These are phyloP conservation scores for Beauveria varroae DNA, from an alignment of 2,329 filamentous ascomycete species.

Conservation along the genomic window DNA sequence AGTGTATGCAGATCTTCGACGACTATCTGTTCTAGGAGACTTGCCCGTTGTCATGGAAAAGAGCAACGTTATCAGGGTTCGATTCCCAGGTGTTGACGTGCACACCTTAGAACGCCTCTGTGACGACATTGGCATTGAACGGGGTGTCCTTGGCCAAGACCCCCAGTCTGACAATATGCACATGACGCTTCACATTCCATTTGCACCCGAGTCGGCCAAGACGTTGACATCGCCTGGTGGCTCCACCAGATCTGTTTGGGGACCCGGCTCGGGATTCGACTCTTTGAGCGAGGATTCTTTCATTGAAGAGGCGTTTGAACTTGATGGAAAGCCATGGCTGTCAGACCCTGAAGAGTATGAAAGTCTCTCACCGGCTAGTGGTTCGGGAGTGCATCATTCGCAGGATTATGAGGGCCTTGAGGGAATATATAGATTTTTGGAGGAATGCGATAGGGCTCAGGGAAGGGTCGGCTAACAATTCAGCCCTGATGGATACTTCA, in stretches of 20 bases:
- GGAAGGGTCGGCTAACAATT: constrained; percentile 23
- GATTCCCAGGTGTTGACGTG: constrained; percentile 86
- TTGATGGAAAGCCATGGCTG: constrained; percentile 42
- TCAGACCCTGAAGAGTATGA: constrained; percentile 41
- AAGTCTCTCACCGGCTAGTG: constrained; percentile 41
- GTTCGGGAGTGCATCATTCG: constrained; percentile 36
- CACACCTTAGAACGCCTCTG: constrained; percentile 76
- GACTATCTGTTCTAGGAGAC: constrained; percentile 70
- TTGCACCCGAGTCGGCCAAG: constrained; percentile 53
- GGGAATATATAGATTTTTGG: constrained; percentile 50
- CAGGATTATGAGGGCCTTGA: constrained; percentile 48
- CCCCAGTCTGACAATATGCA: constrained; percentile 57
- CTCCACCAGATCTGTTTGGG: constrained; percentile 37
- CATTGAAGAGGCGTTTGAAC: constrained; percentile 32
- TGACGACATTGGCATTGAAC: constrained; percentile 75
- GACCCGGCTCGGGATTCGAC: constrained; percentile 33
- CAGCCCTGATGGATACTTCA: neutral
- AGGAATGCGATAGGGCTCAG: constrained; percentile 45
- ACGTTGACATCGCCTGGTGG: constrained; percentile 39
- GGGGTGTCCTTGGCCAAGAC: constrained; percentile 75
- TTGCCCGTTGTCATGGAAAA: constrained; percentile 70
- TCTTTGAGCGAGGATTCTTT: constrained; percentile 29
- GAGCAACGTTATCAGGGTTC: constrained; percentile 62
- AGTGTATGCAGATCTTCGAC: constrained; percentile 73
- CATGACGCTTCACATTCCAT: constrained; percentile 78